Conservation (phyloP, 2,329 filamentous ascomycete species). For the Simplicillium aogashimaense region DNA sequence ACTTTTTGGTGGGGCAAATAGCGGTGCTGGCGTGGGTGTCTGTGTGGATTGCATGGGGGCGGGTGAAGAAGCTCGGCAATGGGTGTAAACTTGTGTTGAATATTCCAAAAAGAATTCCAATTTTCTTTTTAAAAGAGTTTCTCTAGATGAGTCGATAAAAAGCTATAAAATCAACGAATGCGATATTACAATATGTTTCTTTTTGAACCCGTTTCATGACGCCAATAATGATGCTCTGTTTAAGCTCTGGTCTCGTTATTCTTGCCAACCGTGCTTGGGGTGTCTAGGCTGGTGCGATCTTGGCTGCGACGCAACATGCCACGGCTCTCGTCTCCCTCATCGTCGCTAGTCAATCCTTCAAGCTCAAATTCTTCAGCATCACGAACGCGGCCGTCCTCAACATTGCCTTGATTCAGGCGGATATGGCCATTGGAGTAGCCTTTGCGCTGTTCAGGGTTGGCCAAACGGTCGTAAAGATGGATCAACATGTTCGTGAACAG, state of each 20-base stretch:
- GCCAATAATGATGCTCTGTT: background rate
- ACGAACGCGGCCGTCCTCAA: conserved; percentile 48
- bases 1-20: no score
- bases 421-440: conserved; percentile 24
- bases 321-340: conserved; percentile 55
- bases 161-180: no score
- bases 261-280: conserved; percentile 26
- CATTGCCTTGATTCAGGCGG: conserved; percentile 19
- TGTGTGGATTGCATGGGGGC: no score
- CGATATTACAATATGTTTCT: no score
- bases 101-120: no score
- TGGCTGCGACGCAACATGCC: conserved; percentile 23
- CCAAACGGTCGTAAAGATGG: conserved; percentile 64
- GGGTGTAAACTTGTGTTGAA: no score
- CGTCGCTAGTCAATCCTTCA: conserved; percentile 80
- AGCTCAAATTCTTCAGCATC: conserved; percentile 93
- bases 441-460: conserved; percentile 27
- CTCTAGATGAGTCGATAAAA: no score
- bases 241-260: conserved; percentile 20
- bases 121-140: no score
- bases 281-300: conserved; percentile 27
- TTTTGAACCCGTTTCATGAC: no score
- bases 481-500: conserved; percentile 84
- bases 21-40: no score
- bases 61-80: no score